Conservation (phyloP, 176 grass and related monocot species). For the Oryza meridionalis region DNA sequence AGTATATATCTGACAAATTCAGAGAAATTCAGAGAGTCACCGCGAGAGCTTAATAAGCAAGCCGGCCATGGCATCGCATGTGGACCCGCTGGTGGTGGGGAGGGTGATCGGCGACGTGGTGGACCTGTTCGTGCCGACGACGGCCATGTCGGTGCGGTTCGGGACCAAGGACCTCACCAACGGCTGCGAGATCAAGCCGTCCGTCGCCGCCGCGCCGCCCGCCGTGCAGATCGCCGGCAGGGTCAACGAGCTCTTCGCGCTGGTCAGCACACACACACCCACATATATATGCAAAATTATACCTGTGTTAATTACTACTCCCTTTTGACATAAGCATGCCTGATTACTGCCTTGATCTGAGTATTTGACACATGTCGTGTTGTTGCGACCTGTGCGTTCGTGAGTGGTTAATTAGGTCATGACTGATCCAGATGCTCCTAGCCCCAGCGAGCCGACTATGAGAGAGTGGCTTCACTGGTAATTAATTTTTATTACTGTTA, state of each 20-base stretch:
- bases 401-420: constrained; percentile 48
- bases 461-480: constrained; percentile 88
- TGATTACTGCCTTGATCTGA: not conserved
- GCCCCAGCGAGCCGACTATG: constrained; percentile 77
- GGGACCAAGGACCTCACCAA: constrained; percentile 69
- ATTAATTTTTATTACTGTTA: not conserved
- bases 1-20: not conserved
- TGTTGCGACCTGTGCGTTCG: not conserved
- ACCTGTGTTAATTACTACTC: not conserved
- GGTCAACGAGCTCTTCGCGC: constrained; percentile 54
- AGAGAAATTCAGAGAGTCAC: not conserved
- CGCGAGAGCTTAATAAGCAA: not conserved
- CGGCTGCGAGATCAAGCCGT: constrained; percentile 68
- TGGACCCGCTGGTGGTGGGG: constrained; percentile 75
- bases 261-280: constrained; percentile 41
- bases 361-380: not conserved
- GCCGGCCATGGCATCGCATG: constrained; percentile 38
- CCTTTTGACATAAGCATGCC: not conserved
- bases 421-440: constrained; percentile 83
- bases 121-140: constrained; percentile 72
- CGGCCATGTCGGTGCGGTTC: constrained; percentile 55
- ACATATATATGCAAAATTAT: not conserved
- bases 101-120: constrained; percentile 80
- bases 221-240: constrained; percentile 54
- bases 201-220: constrained; percentile 30